Percentiles rank a stretch among this genome's conserved stretches.
These are phyloP conservation scores for Mortierella sp. DNA, from an alignment of 371 early-diverging fungal genomes.

Conservation along the genomic window DNA sequence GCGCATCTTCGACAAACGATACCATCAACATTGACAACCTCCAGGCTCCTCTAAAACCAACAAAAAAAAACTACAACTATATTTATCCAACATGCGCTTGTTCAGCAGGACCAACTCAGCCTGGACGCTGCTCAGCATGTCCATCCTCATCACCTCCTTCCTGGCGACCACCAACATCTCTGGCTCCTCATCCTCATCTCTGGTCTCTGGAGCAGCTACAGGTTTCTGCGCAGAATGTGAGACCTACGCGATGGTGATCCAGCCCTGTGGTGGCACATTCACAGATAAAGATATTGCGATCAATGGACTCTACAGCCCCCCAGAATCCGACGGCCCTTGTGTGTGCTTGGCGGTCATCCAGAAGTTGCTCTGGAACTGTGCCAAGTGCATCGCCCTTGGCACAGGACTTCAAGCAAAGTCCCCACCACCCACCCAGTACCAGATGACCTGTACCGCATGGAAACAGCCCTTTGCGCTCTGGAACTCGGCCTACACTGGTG, in stretches of 20 bases:
- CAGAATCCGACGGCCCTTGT: slow-evolving; percentile 25
- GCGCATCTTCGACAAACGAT: background rate
- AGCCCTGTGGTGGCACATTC: slow-evolving; percentile 39
- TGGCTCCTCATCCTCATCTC: background rate
- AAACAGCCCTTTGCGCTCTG: background rate
- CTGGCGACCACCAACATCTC: background rate
- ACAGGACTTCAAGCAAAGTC: slow-evolving; percentile 8
- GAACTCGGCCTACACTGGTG: slow-evolving; percentile 37
- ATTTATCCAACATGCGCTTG: slow-evolving; percentile 14
- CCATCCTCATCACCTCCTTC: slow-evolving; percentile 20
- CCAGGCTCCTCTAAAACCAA: background rate
- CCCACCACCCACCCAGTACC: slow-evolving; percentile 29
- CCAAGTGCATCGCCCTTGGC: slow-evolving; percentile 13
- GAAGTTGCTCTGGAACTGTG: slow-evolving; percentile 40
- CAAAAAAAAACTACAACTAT: background rate
- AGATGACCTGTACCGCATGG: slow-evolving; percentile 33
- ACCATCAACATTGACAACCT: slow-evolving; percentile 4
- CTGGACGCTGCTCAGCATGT: slow-evolving; percentile 18
- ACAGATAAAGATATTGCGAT: slow-evolving; percentile 18
- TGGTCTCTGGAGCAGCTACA: slow-evolving; percentile 16
- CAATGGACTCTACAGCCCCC: slow-evolving; percentile 24
- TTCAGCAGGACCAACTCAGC: background rate
- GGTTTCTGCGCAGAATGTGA: slow-evolving; percentile 52
- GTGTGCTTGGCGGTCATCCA: slow-evolving; percentile 35
- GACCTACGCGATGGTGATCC: slow-evolving; percentile 39